A percentile compares a stretch with the other conserved stretches of the same genome.
phyloP scores from a whole-genome alignment of 108 stramenopile genomes.

The Ochromonas danica region DNA sequence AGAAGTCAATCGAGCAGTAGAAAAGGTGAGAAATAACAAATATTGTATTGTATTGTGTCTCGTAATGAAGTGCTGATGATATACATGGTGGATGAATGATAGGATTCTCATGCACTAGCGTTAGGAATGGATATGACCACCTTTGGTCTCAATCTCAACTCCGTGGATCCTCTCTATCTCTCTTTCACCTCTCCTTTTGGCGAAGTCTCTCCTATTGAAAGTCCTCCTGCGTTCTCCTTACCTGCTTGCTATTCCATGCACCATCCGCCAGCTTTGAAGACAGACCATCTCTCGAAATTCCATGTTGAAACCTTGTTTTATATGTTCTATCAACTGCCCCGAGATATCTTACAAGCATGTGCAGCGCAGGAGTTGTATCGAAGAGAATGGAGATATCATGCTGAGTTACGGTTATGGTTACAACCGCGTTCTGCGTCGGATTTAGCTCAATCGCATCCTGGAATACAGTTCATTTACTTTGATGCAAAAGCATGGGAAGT shows the following conservation, averaged over 20 bases:
- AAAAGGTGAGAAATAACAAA: slow-evolving; percentile 2
- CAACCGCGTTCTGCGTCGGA: neutral
- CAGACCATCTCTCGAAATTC: slow-evolving; percentile 86
- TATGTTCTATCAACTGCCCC: slow-evolving; percentile 95
- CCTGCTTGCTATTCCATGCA: slow-evolving; percentile 93
- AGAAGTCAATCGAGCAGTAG: neutral
- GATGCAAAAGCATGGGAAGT: slow-evolving; percentile 53
- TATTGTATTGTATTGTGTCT: neutral
- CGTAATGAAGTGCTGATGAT: too few relatives aligned
- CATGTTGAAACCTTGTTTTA: slow-evolving; percentile 97
- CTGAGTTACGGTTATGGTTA: slow-evolving; percentile 87
- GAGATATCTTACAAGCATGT: slow-evolving; percentile 90
- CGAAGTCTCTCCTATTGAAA: slow-evolving; percentile 76
- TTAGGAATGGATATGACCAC: slow-evolving; percentile 76
- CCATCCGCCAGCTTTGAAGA: slow-evolving; percentile 62
- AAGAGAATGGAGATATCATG: slow-evolving; percentile 94
- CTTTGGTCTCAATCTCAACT: slow-evolving; percentile 89
- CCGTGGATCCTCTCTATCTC: slow-evolving; percentile 79
- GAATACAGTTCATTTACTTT: slow-evolving; percentile 57
- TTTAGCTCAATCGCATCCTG: slow-evolving; percentile 44
- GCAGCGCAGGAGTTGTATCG: slow-evolving; percentile 95
- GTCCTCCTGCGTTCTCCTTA: slow-evolving; percentile 72
- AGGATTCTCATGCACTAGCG: neutral
- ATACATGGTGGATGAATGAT: neutral
- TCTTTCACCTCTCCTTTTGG: slow-evolving; percentile 92